phyloP scores from a whole-genome alignment of 352 stramenopile species.

The Aphanomyces astaci region DNA sequence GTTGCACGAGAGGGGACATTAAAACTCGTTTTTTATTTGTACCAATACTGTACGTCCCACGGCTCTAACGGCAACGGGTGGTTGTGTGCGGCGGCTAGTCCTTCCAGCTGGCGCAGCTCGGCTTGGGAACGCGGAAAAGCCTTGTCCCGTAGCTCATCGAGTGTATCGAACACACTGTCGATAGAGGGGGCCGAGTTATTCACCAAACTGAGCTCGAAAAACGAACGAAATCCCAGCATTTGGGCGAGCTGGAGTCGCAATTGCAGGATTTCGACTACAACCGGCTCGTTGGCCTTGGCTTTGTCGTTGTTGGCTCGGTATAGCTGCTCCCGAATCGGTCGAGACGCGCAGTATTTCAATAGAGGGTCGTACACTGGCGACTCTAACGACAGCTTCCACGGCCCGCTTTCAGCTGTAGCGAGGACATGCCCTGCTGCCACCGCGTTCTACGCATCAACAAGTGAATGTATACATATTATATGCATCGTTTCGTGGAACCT shows the following conservation, averaged over 20 bases:
- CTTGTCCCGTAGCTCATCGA: slow-evolving; percentile 90
- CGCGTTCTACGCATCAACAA: slow-evolving; percentile 30
- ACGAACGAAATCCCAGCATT: slow-evolving; percentile 92
- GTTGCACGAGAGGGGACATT: too few relatives aligned
- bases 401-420: slow-evolving; percentile 75
- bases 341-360: slow-evolving; percentile 91
- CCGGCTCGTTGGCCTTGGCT: slow-evolving; percentile 90
- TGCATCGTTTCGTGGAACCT: too few relatives aligned
- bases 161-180: slow-evolving; percentile 87
- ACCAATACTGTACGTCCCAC: slow-evolving; percentile 94
- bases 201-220: slow-evolving; percentile 87
- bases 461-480: too few relatives aligned
- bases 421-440: slow-evolving; percentile 32
- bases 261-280: slow-evolving; percentile 91
- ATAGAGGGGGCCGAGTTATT: slow-evolving; percentile 95
- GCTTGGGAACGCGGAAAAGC: slow-evolving; percentile 85
- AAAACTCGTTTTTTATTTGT: too few relatives aligned
- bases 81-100: slow-evolving; percentile 75
- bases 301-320: slow-evolving; percentile 91
- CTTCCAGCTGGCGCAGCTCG: slow-evolving; percentile 85
- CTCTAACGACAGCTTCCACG: slow-evolving; percentile 94
- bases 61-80: slow-evolving; percentile 72
- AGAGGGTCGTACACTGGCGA: slow-evolving; percentile 91
- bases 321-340: slow-evolving; percentile 85
- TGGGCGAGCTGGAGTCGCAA: slow-evolving; percentile 86